Percentiles rank a stretch among this genome's conserved stretches.
Evolutionary conservation across 768 basidiomycete genomes (phyloP).

Genomic region (Leccinum rimulosum): DNA sequence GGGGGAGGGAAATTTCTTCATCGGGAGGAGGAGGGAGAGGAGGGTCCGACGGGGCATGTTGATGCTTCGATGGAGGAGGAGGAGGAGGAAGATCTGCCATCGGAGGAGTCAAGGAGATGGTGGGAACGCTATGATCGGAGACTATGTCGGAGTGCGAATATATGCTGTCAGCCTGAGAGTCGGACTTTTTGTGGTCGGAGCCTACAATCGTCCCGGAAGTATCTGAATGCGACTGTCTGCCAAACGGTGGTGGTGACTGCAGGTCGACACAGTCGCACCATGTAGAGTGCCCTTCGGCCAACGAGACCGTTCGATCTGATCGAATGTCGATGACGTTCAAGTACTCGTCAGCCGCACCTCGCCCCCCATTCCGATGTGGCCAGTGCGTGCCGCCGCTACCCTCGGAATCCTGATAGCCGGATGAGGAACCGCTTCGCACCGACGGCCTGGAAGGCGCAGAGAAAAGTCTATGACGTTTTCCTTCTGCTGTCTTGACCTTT

Average conservation of each 20-base stretch:
- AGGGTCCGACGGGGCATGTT: background rate
- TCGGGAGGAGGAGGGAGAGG: background rate
- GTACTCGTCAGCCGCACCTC: background rate
- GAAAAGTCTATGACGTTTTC: slow-evolving; percentile 18
- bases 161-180: background rate
- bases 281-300: background rate
- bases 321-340: slow-evolving; percentile 25
- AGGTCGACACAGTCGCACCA: background rate
- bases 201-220: slow-evolving; percentile 20
- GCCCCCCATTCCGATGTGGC: background rate
- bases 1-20: slow-evolving; percentile 42
- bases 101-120: background rate
- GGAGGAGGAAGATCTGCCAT: slow-evolving; percentile 9
- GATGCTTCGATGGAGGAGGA: slow-evolving; percentile 2
- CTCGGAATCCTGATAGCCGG: background rate
- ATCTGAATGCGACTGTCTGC: slow-evolving; percentile 13
- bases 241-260: slow-evolving; percentile 2
- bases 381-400: background rate
- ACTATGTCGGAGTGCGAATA: slow-evolving; percentile 12
- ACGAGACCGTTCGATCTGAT: background rate
- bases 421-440: background rate
- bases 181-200: background rate
- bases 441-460: slow-evolving; percentile 9
- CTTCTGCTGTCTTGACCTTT: slow-evolving; percentile 2
- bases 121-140: background rate